Percentiles rank a stretch among this genome's conserved stretches.
Conservation (phyloP, 2,329 filamentous ascomycete genomes). For the Xylaria sp. region DNA sequence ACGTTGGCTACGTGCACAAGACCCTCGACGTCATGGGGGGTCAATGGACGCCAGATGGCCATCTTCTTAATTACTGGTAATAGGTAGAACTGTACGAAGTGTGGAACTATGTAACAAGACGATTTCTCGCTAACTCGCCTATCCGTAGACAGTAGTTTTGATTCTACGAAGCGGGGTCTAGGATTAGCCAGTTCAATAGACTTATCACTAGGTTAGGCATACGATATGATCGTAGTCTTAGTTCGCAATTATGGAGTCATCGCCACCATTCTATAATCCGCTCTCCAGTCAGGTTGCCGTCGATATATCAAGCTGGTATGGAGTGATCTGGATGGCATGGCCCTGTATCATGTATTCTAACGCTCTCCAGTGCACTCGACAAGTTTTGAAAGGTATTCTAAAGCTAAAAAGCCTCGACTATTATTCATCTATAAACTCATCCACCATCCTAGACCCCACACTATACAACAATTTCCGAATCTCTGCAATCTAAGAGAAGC, state of each 20-base stretch:
- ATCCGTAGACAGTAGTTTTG: too few relatives aligned
- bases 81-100: background rate
- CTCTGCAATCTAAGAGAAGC: conserved; percentile 65
- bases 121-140: background rate
- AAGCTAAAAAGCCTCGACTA: background rate
- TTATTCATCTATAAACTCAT: too few relatives aligned
- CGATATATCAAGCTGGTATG: background rate
- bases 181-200: background rate
- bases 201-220: too few relatives aligned
- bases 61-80: background rate
- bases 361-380: too few relatives aligned
- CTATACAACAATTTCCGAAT: conserved; percentile 50
- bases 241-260: background rate
- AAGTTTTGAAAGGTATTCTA: too few relatives aligned
- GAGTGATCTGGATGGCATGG: background rate
- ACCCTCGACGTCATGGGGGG: conserved; percentile 41
- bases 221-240: background rate
- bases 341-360: too few relatives aligned
- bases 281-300: background rate
- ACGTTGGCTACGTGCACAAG: conserved; percentile 45
- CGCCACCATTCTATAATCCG: background rate
- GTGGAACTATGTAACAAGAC: background rate
- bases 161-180: conserved; percentile 1
- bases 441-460: background rate
- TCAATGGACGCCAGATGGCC: conserved; percentile 47